phyloP scores from a whole-genome alignment of 106 monocot genomes.

The Apostasia ramifera region DNA sequence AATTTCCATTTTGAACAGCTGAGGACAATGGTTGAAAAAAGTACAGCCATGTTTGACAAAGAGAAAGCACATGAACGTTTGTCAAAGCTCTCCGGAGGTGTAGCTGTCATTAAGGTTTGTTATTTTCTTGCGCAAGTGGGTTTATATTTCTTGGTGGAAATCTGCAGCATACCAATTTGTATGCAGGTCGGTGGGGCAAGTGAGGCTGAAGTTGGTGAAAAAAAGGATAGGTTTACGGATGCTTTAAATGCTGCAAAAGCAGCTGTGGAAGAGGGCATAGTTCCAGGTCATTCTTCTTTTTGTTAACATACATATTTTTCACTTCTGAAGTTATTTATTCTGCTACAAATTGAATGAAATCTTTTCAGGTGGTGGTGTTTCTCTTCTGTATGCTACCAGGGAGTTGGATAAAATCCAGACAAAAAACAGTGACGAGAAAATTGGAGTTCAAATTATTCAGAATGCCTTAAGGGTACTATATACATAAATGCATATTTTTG shows the following conservation, averaged over 20 bases:
- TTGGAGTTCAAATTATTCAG: slow-evolving; percentile 71
- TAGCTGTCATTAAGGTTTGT: slow-evolving; percentile 84
- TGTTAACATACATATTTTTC: too few relatives aligned
- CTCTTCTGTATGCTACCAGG: slow-evolving; percentile 66
- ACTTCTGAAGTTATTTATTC: not conserved
- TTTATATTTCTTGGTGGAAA: not conserved
- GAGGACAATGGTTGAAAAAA: slow-evolving; percentile 48
- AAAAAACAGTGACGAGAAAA: slow-evolving; percentile 67
- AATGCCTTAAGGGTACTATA: slow-evolving; percentile 67
- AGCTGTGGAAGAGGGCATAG: slow-evolving; percentile 82
- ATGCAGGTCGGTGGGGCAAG: slow-evolving; percentile 82
- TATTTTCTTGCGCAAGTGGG: not conserved
- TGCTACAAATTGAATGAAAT: not conserved
- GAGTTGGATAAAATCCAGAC: slow-evolving; percentile 62
- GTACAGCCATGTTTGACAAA: slow-evolving; percentile 85
- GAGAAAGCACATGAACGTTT: slow-evolving; percentile 90
- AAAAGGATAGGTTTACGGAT: slow-evolving; percentile 81
- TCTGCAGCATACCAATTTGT: not conserved
- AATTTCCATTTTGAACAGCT: slow-evolving; percentile 32
- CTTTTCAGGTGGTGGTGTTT: slow-evolving; percentile 77
- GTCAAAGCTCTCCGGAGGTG: slow-evolving; percentile 85
- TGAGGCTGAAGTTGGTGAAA: slow-evolving; percentile 87
- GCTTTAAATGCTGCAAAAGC: slow-evolving; percentile 84
- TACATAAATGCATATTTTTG: not conserved
- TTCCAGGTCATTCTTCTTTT: slow-evolving; percentile 47